Evolutionary conservation across 2,329 filamentous ascomycete genomes (phyloP).

Genomic region (Zasmidium cellare): DNA sequence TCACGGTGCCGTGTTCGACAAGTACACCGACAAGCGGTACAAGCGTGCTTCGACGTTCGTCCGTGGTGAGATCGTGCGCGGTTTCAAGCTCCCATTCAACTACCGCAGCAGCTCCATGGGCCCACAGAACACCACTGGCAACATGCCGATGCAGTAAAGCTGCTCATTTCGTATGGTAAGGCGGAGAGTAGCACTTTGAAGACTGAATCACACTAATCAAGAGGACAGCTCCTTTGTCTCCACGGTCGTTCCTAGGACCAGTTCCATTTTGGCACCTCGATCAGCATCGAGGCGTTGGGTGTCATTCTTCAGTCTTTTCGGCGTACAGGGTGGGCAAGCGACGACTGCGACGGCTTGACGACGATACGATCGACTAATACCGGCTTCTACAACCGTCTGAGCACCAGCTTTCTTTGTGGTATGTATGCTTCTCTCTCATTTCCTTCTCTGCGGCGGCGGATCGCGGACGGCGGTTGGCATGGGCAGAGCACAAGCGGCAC

Average conservation of each 20-base stretch:
- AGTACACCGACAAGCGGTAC: conserved; percentile 85
- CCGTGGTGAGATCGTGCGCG: conserved; percentile 67
- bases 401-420: conserved; percentile 22
- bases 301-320: conserved; percentile 13
- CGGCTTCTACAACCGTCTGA: conserved; percentile 14
- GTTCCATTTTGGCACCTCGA: conserved; percentile 14
- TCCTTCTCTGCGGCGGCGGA: conserved; percentile 13
- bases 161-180: conserved; percentile 5
- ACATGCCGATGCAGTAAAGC: background rate
- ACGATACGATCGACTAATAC: conserved; percentile 25
- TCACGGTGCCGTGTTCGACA: conserved; percentile 84
- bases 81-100: conserved; percentile 52
- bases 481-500: background rate
- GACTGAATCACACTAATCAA: background rate
- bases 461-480: conserved; percentile 6
- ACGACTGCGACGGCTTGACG: conserved; percentile 23
- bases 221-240: conserved; percentile 8
- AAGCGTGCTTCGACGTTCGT: conserved; percentile 82
- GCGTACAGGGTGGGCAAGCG: conserved; percentile 17
- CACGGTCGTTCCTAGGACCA: conserved; percentile 17
- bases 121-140: conserved; percentile 17
- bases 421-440: conserved; percentile 18
- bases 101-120: conserved; percentile 16
- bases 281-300: conserved; percentile 16
- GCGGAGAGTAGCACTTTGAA: background rate